These are phyloP conservation scores for Epichloe gansuensis DNA, from an alignment of 2,329 filamentous ascomycete species.

Conservation along the genomic window DNA sequence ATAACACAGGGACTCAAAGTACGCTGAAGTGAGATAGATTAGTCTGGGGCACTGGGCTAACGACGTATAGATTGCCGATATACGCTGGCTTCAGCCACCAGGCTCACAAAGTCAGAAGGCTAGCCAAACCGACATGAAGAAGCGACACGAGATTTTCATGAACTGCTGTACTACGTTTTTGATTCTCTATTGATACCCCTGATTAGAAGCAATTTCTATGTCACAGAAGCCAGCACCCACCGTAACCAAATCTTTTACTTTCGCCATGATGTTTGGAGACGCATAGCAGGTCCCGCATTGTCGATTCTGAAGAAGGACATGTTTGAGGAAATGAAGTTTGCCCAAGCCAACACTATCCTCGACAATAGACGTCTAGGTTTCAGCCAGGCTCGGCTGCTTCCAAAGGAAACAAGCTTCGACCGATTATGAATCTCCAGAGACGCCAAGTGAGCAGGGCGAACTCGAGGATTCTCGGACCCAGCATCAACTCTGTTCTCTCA, in stretches of 20 bases:
- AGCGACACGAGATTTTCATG: conserved; percentile 70
- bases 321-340: conserved; percentile 62
- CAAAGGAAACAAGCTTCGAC: conserved; percentile 62
- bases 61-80: conserved; percentile 43
- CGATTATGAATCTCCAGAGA: conserved; percentile 77
- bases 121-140: conserved; percentile 58
- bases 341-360: conserved; percentile 45
- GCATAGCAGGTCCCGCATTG: conserved; percentile 62
- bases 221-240: conserved; percentile 77
- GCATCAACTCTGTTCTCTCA: conserved; percentile 41
- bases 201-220: conserved; percentile 78
- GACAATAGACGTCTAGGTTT: conserved; percentile 56
- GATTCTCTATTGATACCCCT: conserved; percentile 86
- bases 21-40: conserved; percentile 8
- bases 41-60: not conserved
- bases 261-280: conserved; percentile 82
- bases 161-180: conserved; percentile 86
- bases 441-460: conserved; percentile 43
- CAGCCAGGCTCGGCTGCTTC: conserved; percentile 68
- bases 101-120: conserved; percentile 38
- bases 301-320: conserved; percentile 53
- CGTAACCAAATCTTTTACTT: conserved; percentile 84
- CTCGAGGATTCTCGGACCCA: conserved; percentile 46
- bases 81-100: conserved; percentile 61
- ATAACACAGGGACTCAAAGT: conserved; percentile 67